Conservation (phyloP, 495 filamentous ascomycete species). For the Chaetomium cochliodes region DNA sequence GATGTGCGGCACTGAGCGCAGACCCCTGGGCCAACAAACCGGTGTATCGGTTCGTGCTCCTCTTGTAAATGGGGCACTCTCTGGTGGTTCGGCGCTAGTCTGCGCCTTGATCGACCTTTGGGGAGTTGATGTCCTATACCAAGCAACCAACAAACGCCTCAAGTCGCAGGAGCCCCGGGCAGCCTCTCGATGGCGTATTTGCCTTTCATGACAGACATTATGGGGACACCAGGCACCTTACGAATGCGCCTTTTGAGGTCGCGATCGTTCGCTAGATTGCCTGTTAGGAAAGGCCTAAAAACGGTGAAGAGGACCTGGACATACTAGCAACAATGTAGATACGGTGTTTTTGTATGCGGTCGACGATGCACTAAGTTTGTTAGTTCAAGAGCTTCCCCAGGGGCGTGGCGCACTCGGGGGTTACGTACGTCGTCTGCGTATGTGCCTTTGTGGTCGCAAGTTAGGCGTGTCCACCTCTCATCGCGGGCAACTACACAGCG, state of each 20-base stretch:
- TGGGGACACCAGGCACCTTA: slow-evolving; percentile 63
- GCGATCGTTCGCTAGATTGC: slow-evolving; percentile 69
- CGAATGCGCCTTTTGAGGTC: slow-evolving; percentile 77
- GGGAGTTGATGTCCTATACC: not conserved
- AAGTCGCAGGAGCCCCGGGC: slow-evolving; percentile 64
- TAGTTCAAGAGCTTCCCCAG: not conserved
- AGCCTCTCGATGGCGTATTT: slow-evolving; percentile 93
- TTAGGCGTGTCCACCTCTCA: slow-evolving; percentile 78
- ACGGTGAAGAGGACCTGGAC: slow-evolving; percentile 4
- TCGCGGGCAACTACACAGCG: slow-evolving; percentile 72
- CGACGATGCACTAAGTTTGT: slow-evolving; percentile 66
- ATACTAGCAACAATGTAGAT: slow-evolving; percentile 74
- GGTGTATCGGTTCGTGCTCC: not conserved
- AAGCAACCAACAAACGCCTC: not conserved
- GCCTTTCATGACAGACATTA: slow-evolving; percentile 66
- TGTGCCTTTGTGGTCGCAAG: slow-evolving; percentile 83
- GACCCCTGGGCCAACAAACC: not conserved
- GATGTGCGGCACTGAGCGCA: not conserved
- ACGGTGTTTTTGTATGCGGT: slow-evolving; percentile 71
- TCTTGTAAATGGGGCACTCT: not conserved
- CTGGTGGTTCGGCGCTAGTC: not conserved
- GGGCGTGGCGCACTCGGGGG: not conserved
- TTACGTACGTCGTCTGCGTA: slow-evolving; percentile 77
- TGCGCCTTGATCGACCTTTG: not conserved
- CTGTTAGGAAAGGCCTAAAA: not conserved